Evolutionary conservation across 371 early-diverging fungal genomes (phyloP), one percentile per base, ranked within the genome.

Genomic region (Haplosporangium sp.): DNA sequence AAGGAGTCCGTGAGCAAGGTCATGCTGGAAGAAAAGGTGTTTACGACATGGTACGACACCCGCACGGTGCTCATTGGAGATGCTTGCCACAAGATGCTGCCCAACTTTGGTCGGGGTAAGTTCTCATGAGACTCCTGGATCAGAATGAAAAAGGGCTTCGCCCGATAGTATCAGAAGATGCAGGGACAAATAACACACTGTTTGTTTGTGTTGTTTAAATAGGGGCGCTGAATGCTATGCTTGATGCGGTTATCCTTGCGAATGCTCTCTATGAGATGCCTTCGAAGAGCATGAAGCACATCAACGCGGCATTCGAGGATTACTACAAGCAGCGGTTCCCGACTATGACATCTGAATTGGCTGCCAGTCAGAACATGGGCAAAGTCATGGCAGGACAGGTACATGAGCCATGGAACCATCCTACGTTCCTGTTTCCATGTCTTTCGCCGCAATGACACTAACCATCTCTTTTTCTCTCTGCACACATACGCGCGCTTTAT

Each of bases 201-300:
- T n/a, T n/a, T n/a, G n/a, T n/a, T n/a, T n/a, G n/a, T n/a, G n/a
- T n/a, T n/a, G n/a, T n/a, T n/a, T n/a, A n/a, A n/a, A n/a, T n/a
- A n/a, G n/a, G n/a, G n/a, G 74, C 69, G 13, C 40, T 74, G 54
- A 64, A 74, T 41, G 58, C 69, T 1, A 74, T 74, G 12, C 50
- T 74, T 23, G 74, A 74, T 47, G 69, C 69, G 9, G 48, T 69
- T 37, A 47, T 74, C 7, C 54, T 74, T 16, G 55, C 65, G 6
- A 74, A 74, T 43, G 8, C 41, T 0, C 9, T 74, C 13, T 74
- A 74, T 43, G 74, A 74, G 65, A 69, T 74, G 65, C 65, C 65
- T 0, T 29, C 57, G 0, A 23, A 46, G 14, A 61, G 45, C 36
- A 47, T 55, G 10, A 69, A 64, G 62, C 23, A 74, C 29, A 57